Conservation (phyloP, 1,139 yeast species). For the Geotrichum citri-aurantii region DNA sequence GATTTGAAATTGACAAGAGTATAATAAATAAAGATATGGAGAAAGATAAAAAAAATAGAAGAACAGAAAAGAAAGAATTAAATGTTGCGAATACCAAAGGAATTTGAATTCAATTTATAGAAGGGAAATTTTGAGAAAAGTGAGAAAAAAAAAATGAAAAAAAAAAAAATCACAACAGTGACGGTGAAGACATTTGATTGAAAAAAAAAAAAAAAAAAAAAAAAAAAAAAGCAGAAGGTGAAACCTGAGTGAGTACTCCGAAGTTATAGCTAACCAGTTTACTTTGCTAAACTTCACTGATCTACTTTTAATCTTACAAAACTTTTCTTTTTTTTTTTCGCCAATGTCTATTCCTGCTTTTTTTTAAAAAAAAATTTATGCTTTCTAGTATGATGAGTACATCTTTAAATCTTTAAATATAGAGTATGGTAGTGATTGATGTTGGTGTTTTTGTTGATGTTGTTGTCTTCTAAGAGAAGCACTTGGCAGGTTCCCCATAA, state of each 20-base stretch:
- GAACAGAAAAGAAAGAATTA: background rate
- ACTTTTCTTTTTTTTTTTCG: background rate
- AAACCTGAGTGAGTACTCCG: background rate
- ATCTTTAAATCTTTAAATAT: too few relatives aligned
- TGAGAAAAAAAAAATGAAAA: background rate
- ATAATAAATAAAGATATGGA: background rate
- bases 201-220: background rate
- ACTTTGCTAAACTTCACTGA: background rate
- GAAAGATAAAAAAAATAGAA: background rate
- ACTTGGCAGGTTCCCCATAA: background rate
- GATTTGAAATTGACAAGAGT: background rate
- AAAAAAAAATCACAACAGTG: background rate
- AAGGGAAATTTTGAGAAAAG: background rate
- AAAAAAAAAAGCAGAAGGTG: background rate
- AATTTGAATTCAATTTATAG: background rate
- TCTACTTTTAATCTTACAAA: background rate
- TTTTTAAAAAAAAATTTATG: too few relatives aligned
- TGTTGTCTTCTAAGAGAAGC: background rate
- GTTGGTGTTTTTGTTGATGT: too few relatives aligned
- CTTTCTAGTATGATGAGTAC: too few relatives aligned
- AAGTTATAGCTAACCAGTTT: background rate
- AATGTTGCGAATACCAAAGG: background rate
- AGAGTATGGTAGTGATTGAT: too few relatives aligned
- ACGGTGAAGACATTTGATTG: background rate
- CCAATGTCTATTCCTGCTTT: too few relatives aligned